phyloP scores from a whole-genome alignment of 2,329 filamentous ascomycete genomes.

The Colletotrichum lupini region DNA sequence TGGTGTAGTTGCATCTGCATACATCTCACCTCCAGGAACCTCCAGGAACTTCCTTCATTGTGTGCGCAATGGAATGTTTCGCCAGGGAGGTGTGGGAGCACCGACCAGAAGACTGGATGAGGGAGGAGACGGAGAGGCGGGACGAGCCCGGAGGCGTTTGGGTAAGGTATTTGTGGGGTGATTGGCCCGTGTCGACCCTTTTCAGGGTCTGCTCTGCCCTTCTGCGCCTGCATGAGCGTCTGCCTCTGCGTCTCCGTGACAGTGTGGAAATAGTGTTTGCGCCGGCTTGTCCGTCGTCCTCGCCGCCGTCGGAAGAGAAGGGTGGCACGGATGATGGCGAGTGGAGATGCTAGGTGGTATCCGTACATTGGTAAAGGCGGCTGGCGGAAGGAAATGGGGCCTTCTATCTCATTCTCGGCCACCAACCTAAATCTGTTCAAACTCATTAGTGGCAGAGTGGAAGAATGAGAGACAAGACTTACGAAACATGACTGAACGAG shows the following conservation, averaged over 20 bases:
- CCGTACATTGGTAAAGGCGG: not conserved
- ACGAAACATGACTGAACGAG: not conserved
- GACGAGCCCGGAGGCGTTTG: constrained; percentile 22
- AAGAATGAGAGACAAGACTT: constrained; percentile 27
- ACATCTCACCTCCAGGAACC: not conserved
- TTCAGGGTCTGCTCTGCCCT: constrained; percentile 18
- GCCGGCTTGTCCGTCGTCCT: constrained; percentile 4
- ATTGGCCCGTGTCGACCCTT: constrained; percentile 12
- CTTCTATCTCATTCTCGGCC: not conserved
- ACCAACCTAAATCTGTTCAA: not conserved
- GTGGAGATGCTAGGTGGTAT: not conserved
- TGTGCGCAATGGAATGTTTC: constrained; percentile 20
- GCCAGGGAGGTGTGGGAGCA: constrained; percentile 22
- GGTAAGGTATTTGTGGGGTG: constrained; percentile 32
- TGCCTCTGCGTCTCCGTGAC: not conserved
- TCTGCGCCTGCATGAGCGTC: not conserved
- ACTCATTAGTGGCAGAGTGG: not conserved
- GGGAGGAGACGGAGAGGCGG: not conserved
- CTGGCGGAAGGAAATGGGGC: constrained; percentile 4
- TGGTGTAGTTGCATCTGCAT: not conserved
- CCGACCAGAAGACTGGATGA: not conserved
- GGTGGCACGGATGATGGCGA: constrained; percentile 4
- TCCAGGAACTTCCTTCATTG: not conserved
- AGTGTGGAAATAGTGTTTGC: constrained; percentile 26
- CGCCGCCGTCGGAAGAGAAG: constrained; percentile 2